Evolutionary conservation across 176 grass and related monocot species (phyloP).

Genomic region (Triticum urartu): DNA sequence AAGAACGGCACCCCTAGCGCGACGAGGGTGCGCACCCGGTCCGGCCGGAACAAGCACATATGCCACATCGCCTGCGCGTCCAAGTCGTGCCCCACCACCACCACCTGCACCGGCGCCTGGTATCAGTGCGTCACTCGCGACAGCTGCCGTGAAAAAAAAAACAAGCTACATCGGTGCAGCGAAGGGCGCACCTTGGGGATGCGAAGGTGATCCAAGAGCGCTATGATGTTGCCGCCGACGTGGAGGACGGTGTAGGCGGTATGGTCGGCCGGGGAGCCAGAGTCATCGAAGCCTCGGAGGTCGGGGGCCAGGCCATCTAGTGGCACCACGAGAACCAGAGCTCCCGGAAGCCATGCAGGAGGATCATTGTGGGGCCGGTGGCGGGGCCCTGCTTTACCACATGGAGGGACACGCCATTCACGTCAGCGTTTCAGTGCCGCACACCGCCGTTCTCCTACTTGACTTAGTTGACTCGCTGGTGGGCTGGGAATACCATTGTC

Average conservation of each 20-base stretch:
- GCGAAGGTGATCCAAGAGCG: constrained; percentile 40
- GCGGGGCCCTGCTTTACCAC: constrained; percentile 46
- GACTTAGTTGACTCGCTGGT: neutral
- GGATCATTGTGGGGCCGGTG: constrained; percentile 36
- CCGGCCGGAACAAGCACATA: constrained; percentile 53
- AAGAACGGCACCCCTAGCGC: constrained; percentile 40
- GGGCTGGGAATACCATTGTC: no score
- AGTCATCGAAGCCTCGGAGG: constrained; percentile 56
- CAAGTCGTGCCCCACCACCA: constrained; percentile 58
- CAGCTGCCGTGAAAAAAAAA: neutral
- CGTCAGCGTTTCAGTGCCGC: constrained; percentile 39
- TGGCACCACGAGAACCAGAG: constrained; percentile 66
- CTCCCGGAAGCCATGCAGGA: constrained; percentile 68
- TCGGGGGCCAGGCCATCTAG: constrained; percentile 48
- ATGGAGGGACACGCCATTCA: constrained; percentile 52
- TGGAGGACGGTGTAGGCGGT: constrained; percentile 47
- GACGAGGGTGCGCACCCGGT: constrained; percentile 38
- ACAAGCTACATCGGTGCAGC: no score
- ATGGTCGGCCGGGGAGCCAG: constrained; percentile 25
- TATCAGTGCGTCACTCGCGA: no score
- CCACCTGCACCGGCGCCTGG: constrained; percentile 13
- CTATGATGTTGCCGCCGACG: neutral
- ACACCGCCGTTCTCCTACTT: constrained; percentile 29
- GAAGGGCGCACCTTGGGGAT: constrained; percentile 38
- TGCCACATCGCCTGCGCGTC: constrained; percentile 52